These are phyloP conservation scores for Amanita muscaria DNA, from an alignment of 768 basidiomycete species.

Conservation along the genomic window DNA sequence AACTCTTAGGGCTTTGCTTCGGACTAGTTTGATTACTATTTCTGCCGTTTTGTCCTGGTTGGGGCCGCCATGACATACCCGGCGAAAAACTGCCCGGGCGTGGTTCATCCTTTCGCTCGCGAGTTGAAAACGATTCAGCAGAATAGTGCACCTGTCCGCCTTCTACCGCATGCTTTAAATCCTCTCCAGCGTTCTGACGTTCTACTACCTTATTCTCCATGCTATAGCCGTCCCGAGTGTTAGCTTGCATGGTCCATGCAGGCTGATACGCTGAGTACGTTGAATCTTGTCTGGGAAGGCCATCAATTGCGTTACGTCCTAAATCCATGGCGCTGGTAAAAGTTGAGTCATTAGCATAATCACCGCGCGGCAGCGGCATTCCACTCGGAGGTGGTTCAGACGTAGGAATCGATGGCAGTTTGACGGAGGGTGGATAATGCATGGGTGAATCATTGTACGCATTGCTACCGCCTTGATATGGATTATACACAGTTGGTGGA, in stretches of 20 bases:
- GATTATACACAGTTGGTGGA: background rate
- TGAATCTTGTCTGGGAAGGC: background rate
- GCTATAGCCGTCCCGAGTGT: too few species aligned
- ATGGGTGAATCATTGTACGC: constrained; percentile 1
- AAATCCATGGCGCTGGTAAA: background rate
- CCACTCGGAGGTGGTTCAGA: background rate
- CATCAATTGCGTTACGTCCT: background rate
- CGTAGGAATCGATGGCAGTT: background rate
- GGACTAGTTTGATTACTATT: background rate
- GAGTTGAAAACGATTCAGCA: background rate
- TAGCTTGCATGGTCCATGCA: too few species aligned
- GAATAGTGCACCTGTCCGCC: background rate
- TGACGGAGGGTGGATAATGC: background rate
- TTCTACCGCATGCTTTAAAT: background rate
- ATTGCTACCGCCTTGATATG: constrained; percentile 2
- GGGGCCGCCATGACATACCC: background rate
- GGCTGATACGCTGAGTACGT: background rate
- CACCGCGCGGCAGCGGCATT: background rate
- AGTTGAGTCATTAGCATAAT: background rate
- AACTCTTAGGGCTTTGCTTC: background rate
- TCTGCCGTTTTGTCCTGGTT: background rate
- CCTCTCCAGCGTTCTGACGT: too few species aligned
- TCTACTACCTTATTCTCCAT: too few species aligned
- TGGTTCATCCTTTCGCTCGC: background rate
- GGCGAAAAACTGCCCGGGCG: background rate